A percentile compares a stretch with the other conserved stretches of the same genome.
These are phyloP conservation scores for Yarrowia divulgata DNA, from an alignment of 805 yeast genomes.

Conservation along the genomic window DNA sequence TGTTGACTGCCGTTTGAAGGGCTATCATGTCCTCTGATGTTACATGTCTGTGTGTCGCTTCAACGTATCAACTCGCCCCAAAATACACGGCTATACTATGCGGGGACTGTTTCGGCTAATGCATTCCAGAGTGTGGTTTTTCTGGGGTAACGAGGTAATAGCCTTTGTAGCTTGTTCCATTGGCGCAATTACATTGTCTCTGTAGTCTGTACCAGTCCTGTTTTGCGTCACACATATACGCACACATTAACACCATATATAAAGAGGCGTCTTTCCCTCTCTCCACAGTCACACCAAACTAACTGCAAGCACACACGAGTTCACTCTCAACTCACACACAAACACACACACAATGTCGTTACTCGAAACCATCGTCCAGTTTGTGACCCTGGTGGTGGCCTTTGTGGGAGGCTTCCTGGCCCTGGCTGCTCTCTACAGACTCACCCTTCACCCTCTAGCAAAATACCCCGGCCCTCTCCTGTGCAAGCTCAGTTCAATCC, in stretches of 20 bases:
- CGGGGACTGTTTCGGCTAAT: slow-evolving; percentile 27
- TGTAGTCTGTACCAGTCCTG: not conserved
- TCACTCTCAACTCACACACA: not conserved
- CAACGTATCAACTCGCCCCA: too few relatives aligned
- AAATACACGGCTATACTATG: slow-evolving; percentile 4
- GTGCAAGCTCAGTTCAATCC: slow-evolving; percentile 40
- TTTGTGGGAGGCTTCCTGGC: slow-evolving; percentile 41
- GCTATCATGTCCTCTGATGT: too few relatives aligned
- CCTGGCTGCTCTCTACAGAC: slow-evolving; percentile 36
- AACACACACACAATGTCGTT: slow-evolving; percentile 4
- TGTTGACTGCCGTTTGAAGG: too few relatives aligned
- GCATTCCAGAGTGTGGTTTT: not conserved
- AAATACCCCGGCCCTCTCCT: slow-evolving; percentile 42
- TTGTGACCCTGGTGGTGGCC: slow-evolving; percentile 26
- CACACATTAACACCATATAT: not conserved
- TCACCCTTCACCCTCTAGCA: slow-evolving; percentile 41
- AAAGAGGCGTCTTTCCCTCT: slow-evolving; percentile 6
- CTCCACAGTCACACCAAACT: not conserved
- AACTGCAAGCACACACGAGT: too few relatives aligned
- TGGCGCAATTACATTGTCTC: slow-evolving; percentile 5
- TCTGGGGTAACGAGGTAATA: slow-evolving; percentile 22
- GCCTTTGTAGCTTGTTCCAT: slow-evolving; percentile 28
- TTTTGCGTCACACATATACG: not conserved
- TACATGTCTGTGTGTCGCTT: too few relatives aligned
- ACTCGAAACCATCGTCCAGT: slow-evolving; percentile 20